Percentiles rank a stretch among this genome's conserved stretches.
Evolutionary conservation across 2,329 filamentous ascomycete species (phyloP).

Genomic region (Leptographium galeiforme): DNA sequence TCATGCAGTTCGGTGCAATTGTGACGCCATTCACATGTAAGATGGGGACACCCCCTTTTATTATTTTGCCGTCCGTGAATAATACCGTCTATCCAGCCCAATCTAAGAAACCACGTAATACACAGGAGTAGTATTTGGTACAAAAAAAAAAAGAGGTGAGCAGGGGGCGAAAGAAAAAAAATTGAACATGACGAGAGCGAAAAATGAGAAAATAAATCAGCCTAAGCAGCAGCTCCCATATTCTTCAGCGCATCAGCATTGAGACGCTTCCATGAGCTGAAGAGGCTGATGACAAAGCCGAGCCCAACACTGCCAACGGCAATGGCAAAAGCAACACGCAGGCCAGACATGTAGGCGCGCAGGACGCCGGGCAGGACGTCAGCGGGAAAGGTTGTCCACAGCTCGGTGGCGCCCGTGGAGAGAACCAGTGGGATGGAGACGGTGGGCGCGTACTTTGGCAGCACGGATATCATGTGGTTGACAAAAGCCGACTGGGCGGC

Average conservation of each 20-base stretch:
- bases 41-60: too few species aligned
- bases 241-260: conserved; percentile 7
- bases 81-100: too few species aligned
- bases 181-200: background rate
- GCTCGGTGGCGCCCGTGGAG: conserved; percentile 30
- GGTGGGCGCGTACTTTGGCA: conserved; percentile 12
- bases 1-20: too few species aligned
- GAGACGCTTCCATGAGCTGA: conserved; percentile 10
- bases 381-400: conserved; percentile 31
- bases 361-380: conserved; percentile 36
- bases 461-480: conserved; percentile 19
- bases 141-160: too few species aligned
- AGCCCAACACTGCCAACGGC: conserved; percentile 7
- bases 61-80: too few species aligned
- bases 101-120: too few species aligned
- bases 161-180: background rate
- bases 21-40: too few species aligned
- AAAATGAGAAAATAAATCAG: background rate
- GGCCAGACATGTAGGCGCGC: conserved; percentile 38
- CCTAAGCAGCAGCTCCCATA: conserved; percentile 6
- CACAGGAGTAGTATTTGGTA: too few species aligned
- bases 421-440: conserved; percentile 14
- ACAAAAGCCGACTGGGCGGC: conserved; percentile 26
- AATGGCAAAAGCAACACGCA: conserved; percentile 15
- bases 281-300: conserved; percentile 17